phyloP scores from a whole-genome alignment of 1,139 yeast genomes.

The Kurtzmaniella quercitrusa region DNA sequence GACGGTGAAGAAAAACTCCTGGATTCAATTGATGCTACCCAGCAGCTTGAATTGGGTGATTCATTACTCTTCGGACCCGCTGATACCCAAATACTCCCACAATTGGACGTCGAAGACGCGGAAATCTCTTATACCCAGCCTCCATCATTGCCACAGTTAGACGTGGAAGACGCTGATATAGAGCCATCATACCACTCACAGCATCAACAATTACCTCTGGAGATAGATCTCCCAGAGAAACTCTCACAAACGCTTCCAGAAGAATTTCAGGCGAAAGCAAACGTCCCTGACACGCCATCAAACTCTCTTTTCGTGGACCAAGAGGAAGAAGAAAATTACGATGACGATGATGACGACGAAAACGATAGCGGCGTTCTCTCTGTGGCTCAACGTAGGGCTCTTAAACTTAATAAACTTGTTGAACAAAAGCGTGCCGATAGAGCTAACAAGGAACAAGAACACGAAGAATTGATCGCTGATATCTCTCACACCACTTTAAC shows the following conservation, averaged over 20 bases:
- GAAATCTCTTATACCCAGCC: slow-evolving; percentile 5
- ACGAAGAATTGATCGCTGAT: slow-evolving; percentile 27
- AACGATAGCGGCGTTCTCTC: slow-evolving; percentile 10
- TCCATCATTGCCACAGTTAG: slow-evolving; percentile 5
- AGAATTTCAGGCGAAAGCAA: neutral
- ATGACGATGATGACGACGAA: slow-evolving; percentile 10
- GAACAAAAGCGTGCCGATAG: slow-evolving; percentile 22
- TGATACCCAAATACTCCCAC: slow-evolving; percentile 14
- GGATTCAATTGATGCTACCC: slow-evolving; percentile 6
- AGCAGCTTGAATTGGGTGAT: neutral
- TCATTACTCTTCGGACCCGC: slow-evolving; percentile 6
- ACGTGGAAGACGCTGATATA: slow-evolving; percentile 4
- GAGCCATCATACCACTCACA: neutral
- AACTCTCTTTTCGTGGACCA: slow-evolving; percentile 5
- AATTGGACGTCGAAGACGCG: slow-evolving; percentile 5
- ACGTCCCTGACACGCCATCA: neutral
- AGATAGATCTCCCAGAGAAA: slow-evolving; percentile 1
- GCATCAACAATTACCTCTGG: neutral
- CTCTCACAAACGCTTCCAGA: slow-evolving; percentile 4
- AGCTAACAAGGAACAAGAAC: slow-evolving; percentile 13
- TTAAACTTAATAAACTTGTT: slow-evolving; percentile 20
- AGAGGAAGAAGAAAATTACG: slow-evolving; percentile 10
- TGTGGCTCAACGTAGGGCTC: slow-evolving; percentile 18
- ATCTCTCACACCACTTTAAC: slow-evolving; percentile 32
- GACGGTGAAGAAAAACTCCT: slow-evolving; percentile 5